Evolutionary conservation across 2,329 filamentous ascomycete species (phyloP), one percentile per base, ranked within the genome.

Genomic region (Juglanconis oblonga): DNA sequence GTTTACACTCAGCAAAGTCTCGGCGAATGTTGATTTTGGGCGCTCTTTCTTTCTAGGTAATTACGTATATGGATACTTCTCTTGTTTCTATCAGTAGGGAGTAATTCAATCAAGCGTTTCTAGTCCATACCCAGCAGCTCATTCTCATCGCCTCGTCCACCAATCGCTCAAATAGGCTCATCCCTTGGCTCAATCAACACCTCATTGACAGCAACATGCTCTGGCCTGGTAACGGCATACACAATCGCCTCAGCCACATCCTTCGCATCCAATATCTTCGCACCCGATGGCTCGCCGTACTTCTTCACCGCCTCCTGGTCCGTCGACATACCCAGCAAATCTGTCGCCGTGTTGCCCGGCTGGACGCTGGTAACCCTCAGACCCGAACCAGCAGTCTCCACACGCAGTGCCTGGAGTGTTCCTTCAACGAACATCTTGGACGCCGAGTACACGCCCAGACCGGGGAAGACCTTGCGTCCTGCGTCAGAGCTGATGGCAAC

Each of bases 391-490:
- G 87, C 90, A 0, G 89, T 93, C 78, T 94, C 90, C 7, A 93
- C 74, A 8, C 90, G 85, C 65, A 94, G 74, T 36, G 80, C 80
- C 73, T 93, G 90, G n/a, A 94, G 79, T 0, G 89, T 90, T 1
- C 89, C 90, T 72, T 94, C 90, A 57, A 94, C 89, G 70, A 94
- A 94, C 81, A 93, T 92, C 72, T 94, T 94, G 73, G 85, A 89
- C 32, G 88, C 90, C 0, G 88, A 91, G 79, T 94, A 94, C 40
- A 94, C 90, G 55, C 90, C 90, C 11, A 93, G 76, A 0, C 90
- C 90, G 0, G 90, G 89, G 76, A 93, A 93, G 7, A 92, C 88
- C 72, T 92, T 92, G 58, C 90, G 86, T 0, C 90, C 90, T 1
- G 90, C 90, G 64, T 93, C 90, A 0, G 90, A 93, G 0, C 90